Evolutionary conservation across 352 stramenopile species (phyloP), one percentile per base, ranked within the genome.

Genomic region (Pythium aquatile): DNA sequence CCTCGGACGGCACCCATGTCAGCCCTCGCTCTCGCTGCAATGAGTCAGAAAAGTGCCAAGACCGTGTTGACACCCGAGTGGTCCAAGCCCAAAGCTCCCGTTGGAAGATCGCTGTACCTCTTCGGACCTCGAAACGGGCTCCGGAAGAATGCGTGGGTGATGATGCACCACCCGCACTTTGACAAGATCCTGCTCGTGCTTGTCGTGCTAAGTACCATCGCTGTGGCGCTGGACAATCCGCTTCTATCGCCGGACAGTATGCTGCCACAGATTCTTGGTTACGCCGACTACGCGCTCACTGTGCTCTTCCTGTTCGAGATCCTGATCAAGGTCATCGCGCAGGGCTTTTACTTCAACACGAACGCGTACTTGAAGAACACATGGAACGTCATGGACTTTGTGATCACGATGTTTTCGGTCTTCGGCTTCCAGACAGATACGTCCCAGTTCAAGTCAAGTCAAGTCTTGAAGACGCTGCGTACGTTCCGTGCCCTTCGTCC

Each of bases 361-460:
- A 51, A 78, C 29, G 68, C 87, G 16, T 97, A 97, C 69, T 55
- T 97, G 10, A 68, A 65, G n/a, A 73, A 89, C 60, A 72, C 73
- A 5, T 97, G 90, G 90, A 95, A 96, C 59, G 53, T 93, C 1
- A 78, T 97, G 66, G 88, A 97, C 58, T 89, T 90, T 56, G 63
- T 88, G 11, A 93, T 97, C 62, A 79, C 93, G 1, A 65, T 78
- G 5, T 56, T 91, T 26, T 42, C 79, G 7, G 58, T 75, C 7
- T 66, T 73, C 0, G 61, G 74, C 0, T 58, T 84, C 16, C 56
- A 70, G 24, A 67, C 59, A 5, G 61, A 62, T 28, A 53, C 35
- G 10, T 69, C 55, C 1, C 49, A 68, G 13, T 61, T 70, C 32
- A 84, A 79, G 33, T 65, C 20, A 24, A 24, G 20, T 24, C 20